phyloP scores from a whole-genome alignment of 176 grass and related monocot genomes.

The Thalia dealbata region DNA sequence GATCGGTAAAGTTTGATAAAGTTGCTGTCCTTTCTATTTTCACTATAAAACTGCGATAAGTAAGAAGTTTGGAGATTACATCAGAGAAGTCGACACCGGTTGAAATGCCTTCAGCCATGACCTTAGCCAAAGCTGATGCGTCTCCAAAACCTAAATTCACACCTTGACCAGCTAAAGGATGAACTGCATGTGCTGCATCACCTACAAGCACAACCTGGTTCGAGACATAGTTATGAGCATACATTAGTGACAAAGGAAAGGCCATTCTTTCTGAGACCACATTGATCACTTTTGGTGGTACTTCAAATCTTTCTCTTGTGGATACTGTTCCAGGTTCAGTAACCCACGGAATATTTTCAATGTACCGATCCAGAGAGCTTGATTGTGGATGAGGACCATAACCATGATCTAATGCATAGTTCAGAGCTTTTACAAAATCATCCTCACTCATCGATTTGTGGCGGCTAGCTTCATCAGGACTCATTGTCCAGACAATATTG shows the following conservation, averaged over 20 bases:
- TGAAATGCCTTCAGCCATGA: slow-evolving; percentile 57
- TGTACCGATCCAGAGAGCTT: slow-evolving; percentile 39
- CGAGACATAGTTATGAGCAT: slow-evolving; percentile 62
- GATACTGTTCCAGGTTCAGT: slow-evolving; percentile 33
- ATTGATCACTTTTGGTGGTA: slow-evolving; percentile 52
- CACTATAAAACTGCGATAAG: neutral
- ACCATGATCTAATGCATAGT: slow-evolving; percentile 69
- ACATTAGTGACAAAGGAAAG: slow-evolving; percentile 66
- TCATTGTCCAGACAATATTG: slow-evolving; percentile 99
- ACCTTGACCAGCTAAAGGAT: slow-evolving; percentile 83
- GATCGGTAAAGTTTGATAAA: neutral
- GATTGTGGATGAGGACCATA: slow-evolving; percentile 55
- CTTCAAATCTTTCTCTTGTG: slow-evolving; percentile 73
- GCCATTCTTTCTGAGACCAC: slow-evolving; percentile 70
- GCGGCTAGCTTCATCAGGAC: slow-evolving; percentile 39
- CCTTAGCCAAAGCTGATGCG: slow-evolving; percentile 54
- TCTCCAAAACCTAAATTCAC: slow-evolving; percentile 94
- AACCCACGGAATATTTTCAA: slow-evolving; percentile 53
- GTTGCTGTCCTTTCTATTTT: no score
- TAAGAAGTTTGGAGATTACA: slow-evolving; percentile 34
- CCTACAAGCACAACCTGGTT: slow-evolving; percentile 69
- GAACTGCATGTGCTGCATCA: slow-evolving; percentile 85
- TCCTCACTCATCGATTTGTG: slow-evolving; percentile 64
- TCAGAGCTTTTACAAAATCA: slow-evolving; percentile 71
- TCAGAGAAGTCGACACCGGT: slow-evolving; percentile 55